phyloP scores from a whole-genome alignment of 768 basidiomycete genomes.

The Clavulina sp. region DNA sequence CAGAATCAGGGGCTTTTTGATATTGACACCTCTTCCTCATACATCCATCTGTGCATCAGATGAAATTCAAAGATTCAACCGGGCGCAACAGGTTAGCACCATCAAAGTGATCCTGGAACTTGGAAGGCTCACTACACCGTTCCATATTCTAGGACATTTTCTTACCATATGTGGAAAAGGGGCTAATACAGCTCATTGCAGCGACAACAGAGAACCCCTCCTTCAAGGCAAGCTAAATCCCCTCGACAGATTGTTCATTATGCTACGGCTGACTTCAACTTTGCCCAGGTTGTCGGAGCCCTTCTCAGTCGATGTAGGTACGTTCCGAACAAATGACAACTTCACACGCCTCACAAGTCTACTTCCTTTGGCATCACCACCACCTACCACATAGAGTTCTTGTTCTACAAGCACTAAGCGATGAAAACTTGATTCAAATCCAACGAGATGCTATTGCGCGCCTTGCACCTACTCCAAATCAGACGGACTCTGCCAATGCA shows the following conservation, averaged over 20 bases:
- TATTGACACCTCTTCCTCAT: slow-evolving; percentile 7
- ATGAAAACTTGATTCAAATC: slow-evolving; percentile 41
- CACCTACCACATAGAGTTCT: slow-evolving; percentile 43
- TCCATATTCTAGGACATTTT: slow-evolving; percentile 49
- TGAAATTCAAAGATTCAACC: slow-evolving; percentile 69
- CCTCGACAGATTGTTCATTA: neutral
- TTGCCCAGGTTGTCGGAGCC: slow-evolving; percentile 18
- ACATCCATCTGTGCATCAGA: slow-evolving; percentile 55
- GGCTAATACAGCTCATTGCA: slow-evolving; percentile 61
- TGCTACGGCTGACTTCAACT: neutral
- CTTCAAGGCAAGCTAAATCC: slow-evolving; percentile 47
- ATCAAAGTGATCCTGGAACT: neutral
- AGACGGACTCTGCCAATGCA: no score
- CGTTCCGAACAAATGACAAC: slow-evolving; percentile 16
- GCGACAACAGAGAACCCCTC: slow-evolving; percentile 85
- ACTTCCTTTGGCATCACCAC: no score
- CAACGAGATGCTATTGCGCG: slow-evolving; percentile 31
- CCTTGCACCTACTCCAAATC: slow-evolving; percentile 10
- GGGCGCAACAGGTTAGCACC: slow-evolving; percentile 38
- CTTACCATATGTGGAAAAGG: slow-evolving; percentile 64
- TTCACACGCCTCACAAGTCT: slow-evolving; percentile 10
- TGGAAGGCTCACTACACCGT: slow-evolving; percentile 10
- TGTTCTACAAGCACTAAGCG: slow-evolving; percentile 46
- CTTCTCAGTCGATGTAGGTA: slow-evolving; percentile 62
- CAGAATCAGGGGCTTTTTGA: neutral